Evolutionary conservation across 345 rosid genomes (phyloP).

Genomic region (Acer negundo): DNA sequence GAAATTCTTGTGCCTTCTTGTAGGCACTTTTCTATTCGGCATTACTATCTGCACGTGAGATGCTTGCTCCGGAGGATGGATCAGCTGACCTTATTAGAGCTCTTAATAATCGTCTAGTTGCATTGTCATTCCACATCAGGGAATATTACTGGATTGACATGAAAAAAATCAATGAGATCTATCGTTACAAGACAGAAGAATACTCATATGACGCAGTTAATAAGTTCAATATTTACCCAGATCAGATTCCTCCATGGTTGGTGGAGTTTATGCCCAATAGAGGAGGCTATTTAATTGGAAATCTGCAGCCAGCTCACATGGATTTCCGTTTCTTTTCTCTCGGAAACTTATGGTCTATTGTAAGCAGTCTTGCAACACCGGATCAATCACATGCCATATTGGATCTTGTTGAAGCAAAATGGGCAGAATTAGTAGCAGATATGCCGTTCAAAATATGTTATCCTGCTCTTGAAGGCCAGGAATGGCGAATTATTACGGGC

Average conservation of each 20-base stretch:
- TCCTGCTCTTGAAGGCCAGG: slow-evolving; percentile 85
- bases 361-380: slow-evolving; percentile 64
- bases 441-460: slow-evolving; percentile 88
- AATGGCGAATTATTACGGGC: slow-evolving; percentile 85
- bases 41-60: slow-evolving; percentile 78
- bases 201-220: slow-evolving; percentile 90
- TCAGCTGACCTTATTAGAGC: slow-evolving; percentile 80
- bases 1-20: slow-evolving; percentile 10
- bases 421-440: slow-evolving; percentile 80
- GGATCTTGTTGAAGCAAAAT: slow-evolving; percentile 80
- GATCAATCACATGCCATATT: slow-evolving; percentile 90
- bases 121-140: slow-evolving; percentile 84
- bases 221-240: slow-evolving; percentile 92
- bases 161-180: slow-evolving; percentile 76
- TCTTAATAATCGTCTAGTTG: slow-evolving; percentile 79
- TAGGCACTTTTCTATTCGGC: slow-evolving; percentile 91
- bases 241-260: slow-evolving; percentile 88
- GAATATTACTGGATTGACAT: slow-evolving; percentile 89
- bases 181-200: slow-evolving; percentile 86
- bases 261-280: slow-evolving; percentile 76
- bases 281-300: slow-evolving; percentile 87
- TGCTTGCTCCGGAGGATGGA: slow-evolving; percentile 84
- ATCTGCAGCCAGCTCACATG: slow-evolving; percentile 96
- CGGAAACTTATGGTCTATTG: slow-evolving; percentile 84
- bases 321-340: slow-evolving; percentile 92